Percentiles rank a stretch among this genome's conserved stretches.
Evolutionary conservation across 495 filamentous ascomycete genomes (phyloP).

Genomic region (Astrothelium subdiscretum): DNA sequence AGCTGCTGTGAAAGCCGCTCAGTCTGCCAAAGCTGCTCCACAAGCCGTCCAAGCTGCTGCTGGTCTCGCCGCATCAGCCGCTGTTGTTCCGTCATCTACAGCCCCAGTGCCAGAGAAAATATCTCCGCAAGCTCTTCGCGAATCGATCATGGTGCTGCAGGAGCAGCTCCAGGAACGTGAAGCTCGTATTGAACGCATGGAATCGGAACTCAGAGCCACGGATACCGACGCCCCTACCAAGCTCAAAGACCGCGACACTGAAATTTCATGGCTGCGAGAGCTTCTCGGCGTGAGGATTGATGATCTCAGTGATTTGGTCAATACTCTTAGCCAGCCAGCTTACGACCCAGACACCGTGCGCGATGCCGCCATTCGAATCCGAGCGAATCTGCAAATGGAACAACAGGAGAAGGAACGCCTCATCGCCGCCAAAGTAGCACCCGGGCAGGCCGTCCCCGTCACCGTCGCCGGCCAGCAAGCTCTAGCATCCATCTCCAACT

Average conservation of each 20-base stretch:
- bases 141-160: constrained; percentile 91
- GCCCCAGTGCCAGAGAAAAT: constrained; percentile 67
- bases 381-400: constrained; percentile 94
- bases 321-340: constrained; percentile 56
- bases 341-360: constrained; percentile 67
- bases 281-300: constrained; percentile 80
- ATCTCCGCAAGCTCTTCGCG: constrained; percentile 83
- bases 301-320: constrained; percentile 85
- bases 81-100: constrained; percentile 31
- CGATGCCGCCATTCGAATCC: constrained; percentile 84
- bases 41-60: constrained; percentile 19
- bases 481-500: constrained; percentile 44
- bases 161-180: constrained; percentile 94
- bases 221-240: constrained; percentile 66
- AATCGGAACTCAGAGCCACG: constrained; percentile 51
- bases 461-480: constrained; percentile 8
- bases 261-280: constrained; percentile 91
- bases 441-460: constrained; percentile 38
- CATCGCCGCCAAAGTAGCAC: constrained; percentile 26
- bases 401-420: constrained; percentile 81
- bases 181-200: constrained; percentile 72
- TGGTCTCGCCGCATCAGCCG: constrained; percentile 24
- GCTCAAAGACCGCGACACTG: constrained; percentile 80
- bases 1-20: constrained; percentile 75
- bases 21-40: constrained; percentile 43